A percentile compares a stretch with the other conserved stretches of the same genome.
phyloP scores from a whole-genome alignment of 768 basidiomycete genomes.

The Tylopilus vinaceipallidus region DNA sequence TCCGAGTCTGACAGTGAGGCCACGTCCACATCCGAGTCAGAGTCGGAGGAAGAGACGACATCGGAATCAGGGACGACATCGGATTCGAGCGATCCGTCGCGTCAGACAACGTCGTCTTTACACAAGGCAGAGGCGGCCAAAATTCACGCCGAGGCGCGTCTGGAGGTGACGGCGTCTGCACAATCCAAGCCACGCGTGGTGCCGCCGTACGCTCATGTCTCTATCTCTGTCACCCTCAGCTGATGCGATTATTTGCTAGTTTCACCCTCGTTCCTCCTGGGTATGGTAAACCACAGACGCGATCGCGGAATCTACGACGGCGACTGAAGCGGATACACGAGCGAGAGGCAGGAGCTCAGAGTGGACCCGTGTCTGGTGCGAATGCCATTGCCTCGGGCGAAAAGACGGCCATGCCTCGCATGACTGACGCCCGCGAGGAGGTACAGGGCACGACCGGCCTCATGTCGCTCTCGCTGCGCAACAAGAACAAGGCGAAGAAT shows the following conservation, averaged over 20 bases:
- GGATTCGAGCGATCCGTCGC: constrained; percentile 9
- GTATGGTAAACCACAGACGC: constrained; percentile 55
- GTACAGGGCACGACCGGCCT: constrained; percentile 17
- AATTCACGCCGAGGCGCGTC: constrained; percentile 11
- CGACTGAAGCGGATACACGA: constrained; percentile 43
- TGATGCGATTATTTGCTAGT: constrained; percentile 7
- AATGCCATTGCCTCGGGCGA: constrained; percentile 36
- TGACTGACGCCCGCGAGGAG: constrained; percentile 16
- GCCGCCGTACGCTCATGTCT: constrained; percentile 11
- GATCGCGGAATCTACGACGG: constrained; percentile 55
- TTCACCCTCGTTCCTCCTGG: constrained; percentile 49
- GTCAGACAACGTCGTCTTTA: not conserved
- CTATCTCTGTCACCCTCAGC: not conserved
- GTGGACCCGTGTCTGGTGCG: constrained; percentile 35
- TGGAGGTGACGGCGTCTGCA: constrained; percentile 9
- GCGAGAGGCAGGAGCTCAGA: constrained; percentile 13
- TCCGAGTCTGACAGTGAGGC: constrained; percentile 23
- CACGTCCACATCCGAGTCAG: constrained; percentile 21
- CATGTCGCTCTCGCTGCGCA: constrained; percentile 51
- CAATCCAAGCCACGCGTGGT: not conserved
- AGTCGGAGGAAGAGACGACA: constrained; percentile 28
- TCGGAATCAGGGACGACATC: constrained; percentile 19
- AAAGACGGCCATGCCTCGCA: not conserved
- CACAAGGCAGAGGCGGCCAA: constrained; percentile 9
- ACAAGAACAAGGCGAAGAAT: constrained; percentile 74